Evolutionary conservation across 2,329 filamentous ascomycete species (phyloP).

Genomic region (Colletotrichum horii): DNA sequence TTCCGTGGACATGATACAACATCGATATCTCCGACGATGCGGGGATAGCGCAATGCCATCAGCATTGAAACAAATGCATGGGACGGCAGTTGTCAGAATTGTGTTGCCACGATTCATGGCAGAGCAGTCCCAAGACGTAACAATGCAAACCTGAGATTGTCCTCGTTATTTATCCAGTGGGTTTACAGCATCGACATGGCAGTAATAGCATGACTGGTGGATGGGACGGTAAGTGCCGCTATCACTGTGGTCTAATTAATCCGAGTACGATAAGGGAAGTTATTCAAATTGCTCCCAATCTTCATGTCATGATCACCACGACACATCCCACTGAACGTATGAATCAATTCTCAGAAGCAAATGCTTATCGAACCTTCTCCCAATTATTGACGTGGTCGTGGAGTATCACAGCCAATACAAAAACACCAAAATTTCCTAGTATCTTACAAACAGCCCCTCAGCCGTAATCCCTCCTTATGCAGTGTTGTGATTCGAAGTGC

Average conservation of each 20-base stretch:
- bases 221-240: neutral
- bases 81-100: neutral
- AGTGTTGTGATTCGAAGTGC: too few species aligned
- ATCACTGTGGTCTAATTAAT: fast-evolving
- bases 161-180: fast-evolving
- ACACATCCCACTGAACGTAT: fast-evolving
- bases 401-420: neutral
- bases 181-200: fast-evolving
- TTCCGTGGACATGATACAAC: neutral
- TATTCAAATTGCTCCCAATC: fast-evolving
- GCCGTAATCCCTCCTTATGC: neutral
- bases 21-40: neutral
- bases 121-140: neutral
- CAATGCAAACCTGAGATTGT: neutral
- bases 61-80: neutral
- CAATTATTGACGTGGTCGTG: neutral
- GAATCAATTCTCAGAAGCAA: neutral
- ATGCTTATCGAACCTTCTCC: neutral
- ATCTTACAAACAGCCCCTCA: neutral
- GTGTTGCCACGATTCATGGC: neutral
- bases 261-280: neutral
- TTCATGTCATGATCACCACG: neutral
- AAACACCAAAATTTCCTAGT: neutral
- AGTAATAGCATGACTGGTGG: neutral
- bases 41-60: neutral